Percentiles rank a stretch among this genome's conserved stretches.
Evolutionary conservation across 2,329 filamentous ascomycete species (phyloP).

Genomic region (Davidsoniella eucalypti): DNA sequence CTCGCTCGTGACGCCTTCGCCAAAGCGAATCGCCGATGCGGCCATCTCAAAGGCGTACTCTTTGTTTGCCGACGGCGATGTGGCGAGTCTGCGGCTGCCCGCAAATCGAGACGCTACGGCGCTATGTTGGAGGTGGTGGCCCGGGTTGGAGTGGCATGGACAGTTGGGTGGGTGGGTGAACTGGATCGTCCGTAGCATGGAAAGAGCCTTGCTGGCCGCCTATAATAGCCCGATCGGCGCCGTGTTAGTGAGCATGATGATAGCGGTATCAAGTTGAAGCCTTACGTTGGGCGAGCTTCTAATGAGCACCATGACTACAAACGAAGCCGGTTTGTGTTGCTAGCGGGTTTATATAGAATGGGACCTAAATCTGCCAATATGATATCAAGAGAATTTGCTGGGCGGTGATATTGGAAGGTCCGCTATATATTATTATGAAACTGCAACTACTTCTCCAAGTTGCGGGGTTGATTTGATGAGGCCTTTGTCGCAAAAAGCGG

Average conservation of each 20-base stretch:
- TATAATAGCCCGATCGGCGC: slow-evolving; percentile 16
- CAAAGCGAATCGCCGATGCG: slow-evolving; percentile 84
- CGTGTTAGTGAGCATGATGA: too few relatives aligned
- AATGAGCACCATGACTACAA: too few relatives aligned
- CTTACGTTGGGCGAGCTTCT: too few relatives aligned
- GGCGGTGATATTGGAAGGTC: too few relatives aligned
- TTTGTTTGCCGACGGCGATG: slow-evolving; percentile 52
- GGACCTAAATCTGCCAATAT: too few relatives aligned
- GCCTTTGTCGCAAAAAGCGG: too few relatives aligned
- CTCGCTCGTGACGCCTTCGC: slow-evolving; percentile 82
- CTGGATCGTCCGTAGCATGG: slow-evolving; percentile 74
- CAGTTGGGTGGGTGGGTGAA: slow-evolving; percentile 76
- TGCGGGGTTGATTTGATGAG: too few relatives aligned
- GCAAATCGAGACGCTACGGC: slow-evolving; percentile 41
- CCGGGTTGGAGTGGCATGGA: slow-evolving; percentile 83
- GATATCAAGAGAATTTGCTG: too few relatives aligned
- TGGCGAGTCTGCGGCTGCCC: slow-evolving; percentile 36
- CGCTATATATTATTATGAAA: background rate
- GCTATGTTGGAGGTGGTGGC: slow-evolving; percentile 52
- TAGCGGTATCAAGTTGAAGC: background rate
- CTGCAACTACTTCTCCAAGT: too few relatives aligned
- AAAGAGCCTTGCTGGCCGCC: slow-evolving; percentile 49
- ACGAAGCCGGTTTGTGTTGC: too few relatives aligned
- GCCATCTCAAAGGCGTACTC: slow-evolving; percentile 99
- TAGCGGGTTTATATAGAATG: too few relatives aligned